Percentiles rank a stretch among this genome's conserved stretches.
Conservation (phyloP, 2,329 filamentous ascomycete genomes). For the Colletotrichum sp. region DNA sequence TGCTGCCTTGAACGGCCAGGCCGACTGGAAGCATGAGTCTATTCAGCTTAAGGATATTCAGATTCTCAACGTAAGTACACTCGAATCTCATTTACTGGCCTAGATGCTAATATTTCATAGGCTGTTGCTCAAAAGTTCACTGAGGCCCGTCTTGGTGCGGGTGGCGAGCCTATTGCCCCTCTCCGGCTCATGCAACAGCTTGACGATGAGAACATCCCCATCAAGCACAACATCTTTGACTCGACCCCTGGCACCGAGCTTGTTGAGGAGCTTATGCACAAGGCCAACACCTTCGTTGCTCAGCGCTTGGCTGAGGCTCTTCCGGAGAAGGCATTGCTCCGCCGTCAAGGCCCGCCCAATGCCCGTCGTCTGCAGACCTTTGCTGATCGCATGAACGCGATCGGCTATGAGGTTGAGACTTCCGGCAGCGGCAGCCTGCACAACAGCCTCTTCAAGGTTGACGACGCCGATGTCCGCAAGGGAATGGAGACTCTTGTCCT, state of each 20-base stretch:
- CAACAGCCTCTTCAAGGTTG: slow-evolving; percentile 92
- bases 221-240: slow-evolving; percentile 95
- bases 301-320: slow-evolving; percentile 80
- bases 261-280: slow-evolving; percentile 93
- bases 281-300: slow-evolving; percentile 88
- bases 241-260: slow-evolving; percentile 88
- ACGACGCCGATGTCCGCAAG: slow-evolving; percentile 88
- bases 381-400: slow-evolving; percentile 87
- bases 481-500: slow-evolving; percentile 96
- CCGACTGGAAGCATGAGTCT: slow-evolving; percentile 66
- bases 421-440: slow-evolving; percentile 90
- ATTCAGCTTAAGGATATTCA: slow-evolving; percentile 79
- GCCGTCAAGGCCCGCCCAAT: slow-evolving; percentile 85
- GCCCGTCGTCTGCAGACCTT: slow-evolving; percentile 88
- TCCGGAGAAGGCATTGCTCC: slow-evolving; percentile 91
- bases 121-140: slow-evolving; percentile 89
- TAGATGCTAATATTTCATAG: slow-evolving; percentile 41
- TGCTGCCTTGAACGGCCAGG: slow-evolving; percentile 71
- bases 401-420: slow-evolving; percentile 89
- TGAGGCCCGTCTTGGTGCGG: slow-evolving; percentile 82
- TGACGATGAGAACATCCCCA: slow-evolving; percentile 97
- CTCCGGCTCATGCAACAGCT: slow-evolving; percentile 91
- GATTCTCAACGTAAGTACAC: slow-evolving; percentile 69
- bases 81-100: neutral
- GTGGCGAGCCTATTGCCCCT: slow-evolving; percentile 79